A percentile compares a stretch with the other conserved stretches of the same genome.
Conservation (phyloP, 2,329 filamentous ascomycete species). For the Aureobasidium vineae region DNA sequence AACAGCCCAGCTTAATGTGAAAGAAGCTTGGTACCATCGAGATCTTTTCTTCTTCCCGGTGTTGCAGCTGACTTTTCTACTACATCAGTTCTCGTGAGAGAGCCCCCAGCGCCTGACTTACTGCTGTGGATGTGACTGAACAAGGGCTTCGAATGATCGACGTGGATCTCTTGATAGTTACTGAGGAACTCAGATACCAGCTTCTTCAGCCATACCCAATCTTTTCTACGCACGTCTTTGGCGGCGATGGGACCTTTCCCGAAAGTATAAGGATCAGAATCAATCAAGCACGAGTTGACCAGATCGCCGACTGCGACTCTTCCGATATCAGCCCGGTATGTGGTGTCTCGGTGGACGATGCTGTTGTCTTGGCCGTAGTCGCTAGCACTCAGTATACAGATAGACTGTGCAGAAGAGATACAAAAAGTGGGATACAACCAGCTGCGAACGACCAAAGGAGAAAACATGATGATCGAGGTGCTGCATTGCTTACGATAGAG, state of each 20-base stretch:
- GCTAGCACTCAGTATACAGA: too few species aligned
- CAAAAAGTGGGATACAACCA: not conserved
- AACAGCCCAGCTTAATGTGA: not conserved
- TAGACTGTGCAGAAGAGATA: too few species aligned
- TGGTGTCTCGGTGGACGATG: not conserved
- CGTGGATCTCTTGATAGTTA: not conserved
- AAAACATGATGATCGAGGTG: not conserved
- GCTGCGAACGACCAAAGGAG: not conserved
- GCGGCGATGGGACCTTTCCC: not conserved
- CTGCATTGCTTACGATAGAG: not conserved
- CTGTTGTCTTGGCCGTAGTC: not conserved
- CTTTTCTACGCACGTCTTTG: not conserved
- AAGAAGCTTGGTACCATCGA: not conserved
- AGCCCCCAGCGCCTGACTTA: too few species aligned
- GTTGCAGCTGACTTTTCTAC: not conserved
- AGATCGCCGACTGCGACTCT: constrained; percentile 27
- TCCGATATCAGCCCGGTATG: not conserved
- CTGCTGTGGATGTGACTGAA: not conserved
- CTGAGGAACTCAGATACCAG: not conserved
- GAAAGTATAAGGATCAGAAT: not conserved
- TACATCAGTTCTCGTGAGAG: not conserved
- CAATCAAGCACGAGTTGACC: constrained; percentile 19
- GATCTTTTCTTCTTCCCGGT: not conserved
- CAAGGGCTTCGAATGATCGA: not conserved
- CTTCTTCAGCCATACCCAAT: not conserved